Evolutionary conservation across 345 rosid genomes (phyloP).

Genomic region (Eucalyptus marginata): DNA sequence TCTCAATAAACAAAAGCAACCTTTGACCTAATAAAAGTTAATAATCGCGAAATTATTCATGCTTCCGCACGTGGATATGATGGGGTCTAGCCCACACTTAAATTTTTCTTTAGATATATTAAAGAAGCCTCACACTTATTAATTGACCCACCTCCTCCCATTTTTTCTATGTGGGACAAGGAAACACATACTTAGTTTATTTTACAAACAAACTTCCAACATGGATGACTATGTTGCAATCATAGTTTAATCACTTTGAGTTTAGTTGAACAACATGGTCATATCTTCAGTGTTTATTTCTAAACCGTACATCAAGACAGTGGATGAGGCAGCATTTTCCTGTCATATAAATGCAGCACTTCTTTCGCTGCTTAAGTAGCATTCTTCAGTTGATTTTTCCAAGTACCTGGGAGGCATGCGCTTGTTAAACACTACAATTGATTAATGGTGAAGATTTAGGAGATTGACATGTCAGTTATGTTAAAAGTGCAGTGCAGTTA

Average conservation of each 20-base stretch:
- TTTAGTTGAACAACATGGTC: background rate
- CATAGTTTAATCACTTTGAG: background rate
- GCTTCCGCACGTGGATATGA: no score
- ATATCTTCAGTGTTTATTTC: background rate
- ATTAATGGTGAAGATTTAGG: background rate
- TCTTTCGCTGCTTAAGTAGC: background rate
- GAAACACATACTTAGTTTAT: no score
- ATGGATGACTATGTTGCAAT: background rate
- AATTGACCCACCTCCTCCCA: no score
- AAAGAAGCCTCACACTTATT: no score
- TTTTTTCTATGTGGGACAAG: no score
- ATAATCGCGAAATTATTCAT: no score
- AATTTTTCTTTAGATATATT: no score
- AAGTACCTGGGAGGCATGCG: background rate
- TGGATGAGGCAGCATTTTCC: background rate
- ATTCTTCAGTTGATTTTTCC: background rate
- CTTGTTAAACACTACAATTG: background rate
- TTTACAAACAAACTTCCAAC: no score
- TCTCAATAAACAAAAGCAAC: no score
- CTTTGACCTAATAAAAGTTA: no score
- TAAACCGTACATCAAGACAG: background rate
- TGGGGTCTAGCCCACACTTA: no score
- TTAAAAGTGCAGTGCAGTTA: background rate
- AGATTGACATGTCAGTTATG: background rate
- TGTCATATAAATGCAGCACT: background rate